Evolutionary conservation across 2,329 filamentous ascomycete genomes (phyloP).

Genomic region (Fusarium dlaminii): DNA sequence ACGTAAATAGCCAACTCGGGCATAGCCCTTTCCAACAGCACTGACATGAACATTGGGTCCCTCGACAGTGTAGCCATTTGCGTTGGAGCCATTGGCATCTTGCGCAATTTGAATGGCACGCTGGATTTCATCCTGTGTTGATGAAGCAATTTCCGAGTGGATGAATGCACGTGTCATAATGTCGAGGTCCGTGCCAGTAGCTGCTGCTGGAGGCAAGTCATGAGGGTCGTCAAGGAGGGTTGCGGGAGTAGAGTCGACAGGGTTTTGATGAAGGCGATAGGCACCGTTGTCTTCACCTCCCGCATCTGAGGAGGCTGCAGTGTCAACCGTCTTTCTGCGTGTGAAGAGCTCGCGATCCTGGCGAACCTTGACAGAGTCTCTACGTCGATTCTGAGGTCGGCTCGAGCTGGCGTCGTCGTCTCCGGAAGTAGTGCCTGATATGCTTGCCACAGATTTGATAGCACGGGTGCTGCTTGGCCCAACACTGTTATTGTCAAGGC

Average conservation of each 20-base stretch:
- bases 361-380: conserved; percentile 82
- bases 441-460: conserved; percentile 89
- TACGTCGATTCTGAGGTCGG: conserved; percentile 75
- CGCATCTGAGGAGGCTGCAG: conserved; percentile 69
- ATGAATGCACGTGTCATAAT: conserved; percentile 79
- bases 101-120: conserved; percentile 72
- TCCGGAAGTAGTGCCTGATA: conserved; percentile 78
- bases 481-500: conserved; percentile 70
- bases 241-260: conserved; percentile 57
- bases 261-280: conserved; percentile 62
- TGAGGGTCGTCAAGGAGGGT: conserved; percentile 76
- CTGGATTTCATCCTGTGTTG: conserved; percentile 81
- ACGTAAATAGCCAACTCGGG: conserved; percentile 78
- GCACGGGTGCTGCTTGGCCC: conserved; percentile 87
- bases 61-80: conserved; percentile 59
- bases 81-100: conserved; percentile 71
- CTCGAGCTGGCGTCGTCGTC: conserved; percentile 69
- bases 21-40: conserved; percentile 80
- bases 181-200: conserved; percentile 80
- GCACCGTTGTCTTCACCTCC: conserved; percentile 61
- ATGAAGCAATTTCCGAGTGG: conserved; percentile 78
- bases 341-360: conserved; percentile 94
- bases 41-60: conserved; percentile 62
- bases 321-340: conserved; percentile 72
- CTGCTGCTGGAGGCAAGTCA: conserved; percentile 67